phyloP scores from a whole-genome alignment of 352 stramenopile species.

The Thalassiosira allenii region DNA sequence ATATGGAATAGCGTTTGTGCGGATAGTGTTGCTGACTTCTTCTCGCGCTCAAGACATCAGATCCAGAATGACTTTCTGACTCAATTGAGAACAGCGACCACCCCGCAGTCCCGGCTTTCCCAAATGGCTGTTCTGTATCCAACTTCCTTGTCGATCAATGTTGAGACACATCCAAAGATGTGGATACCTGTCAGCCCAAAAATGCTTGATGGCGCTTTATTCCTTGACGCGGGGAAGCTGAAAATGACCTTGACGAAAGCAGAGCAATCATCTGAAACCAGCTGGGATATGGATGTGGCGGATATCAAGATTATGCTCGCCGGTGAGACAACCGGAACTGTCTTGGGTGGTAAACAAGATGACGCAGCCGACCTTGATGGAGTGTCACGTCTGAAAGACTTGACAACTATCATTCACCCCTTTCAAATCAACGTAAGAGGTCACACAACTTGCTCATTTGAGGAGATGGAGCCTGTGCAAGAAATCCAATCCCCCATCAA shows the following conservation, averaged over 20 bases:
- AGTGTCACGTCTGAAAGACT: conserved; percentile 31
- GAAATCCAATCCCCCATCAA: too few species aligned
- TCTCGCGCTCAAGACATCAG: conserved; percentile 56
- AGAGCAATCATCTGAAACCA: conserved; percentile 52
- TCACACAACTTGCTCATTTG: neutral
- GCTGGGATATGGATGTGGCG: conserved; percentile 58
- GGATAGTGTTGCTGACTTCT: conserved; percentile 67
- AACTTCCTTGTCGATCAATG: conserved; percentile 65
- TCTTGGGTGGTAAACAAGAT: conserved; percentile 14
- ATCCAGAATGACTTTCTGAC: conserved; percentile 65
- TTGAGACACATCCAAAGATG: conserved; percentile 79
- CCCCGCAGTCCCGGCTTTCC: conserved; percentile 72
- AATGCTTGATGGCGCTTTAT: conserved; percentile 70
- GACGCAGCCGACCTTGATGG: conserved; percentile 37
- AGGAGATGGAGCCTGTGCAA: too few species aligned
- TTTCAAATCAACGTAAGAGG: conserved; percentile 65
- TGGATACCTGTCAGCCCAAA: conserved; percentile 75
- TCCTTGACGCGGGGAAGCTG: conserved; percentile 79
- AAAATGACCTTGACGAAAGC: conserved; percentile 64
- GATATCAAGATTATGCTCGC: conserved; percentile 80
- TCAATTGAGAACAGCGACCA: conserved; percentile 75
- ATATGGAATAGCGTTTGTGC: conserved; percentile 78
- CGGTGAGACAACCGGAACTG: neutral
- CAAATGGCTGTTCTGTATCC: conserved; percentile 78
- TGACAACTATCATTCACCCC: conserved; percentile 66